Percentiles rank a stretch among this genome's conserved stretches.
phyloP scores from a whole-genome alignment of 1,284 basidiomycete genomes.

The Coniferiporia sulphurascens region DNA sequence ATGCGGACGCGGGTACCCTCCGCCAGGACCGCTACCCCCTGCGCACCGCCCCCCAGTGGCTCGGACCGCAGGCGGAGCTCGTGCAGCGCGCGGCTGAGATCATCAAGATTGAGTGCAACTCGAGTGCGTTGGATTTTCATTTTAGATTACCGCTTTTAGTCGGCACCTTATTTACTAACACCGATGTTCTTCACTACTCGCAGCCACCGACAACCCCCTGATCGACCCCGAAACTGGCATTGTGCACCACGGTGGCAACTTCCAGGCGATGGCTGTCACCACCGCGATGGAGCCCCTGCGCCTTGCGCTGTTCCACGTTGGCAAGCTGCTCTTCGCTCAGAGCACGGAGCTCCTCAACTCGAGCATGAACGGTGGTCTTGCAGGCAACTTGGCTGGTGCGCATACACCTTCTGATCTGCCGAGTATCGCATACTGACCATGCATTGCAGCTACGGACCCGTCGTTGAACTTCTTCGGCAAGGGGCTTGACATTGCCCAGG shows the following conservation, averaged over 20 bases:
- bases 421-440: not conserved
- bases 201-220: slow-evolving; percentile 73
- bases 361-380: slow-evolving; percentile 76
- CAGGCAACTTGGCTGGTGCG: slow-evolving; percentile 60
- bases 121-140: slow-evolving; percentile 49
- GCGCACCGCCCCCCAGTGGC: slow-evolving; percentile 76
- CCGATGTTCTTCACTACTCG: not conserved
- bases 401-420: not conserved
- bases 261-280: slow-evolving; percentile 84
- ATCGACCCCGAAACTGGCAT: slow-evolving; percentile 62
- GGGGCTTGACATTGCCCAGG: slow-evolving; percentile 81
- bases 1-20: slow-evolving; percentile 50
- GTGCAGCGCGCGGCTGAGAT: slow-evolving; percentile 60
- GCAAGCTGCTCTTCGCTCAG: slow-evolving; percentile 81
- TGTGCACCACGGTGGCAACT: slow-evolving; percentile 82
- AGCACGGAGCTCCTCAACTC: slow-evolving; percentile 81
- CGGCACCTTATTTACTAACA: not conserved
- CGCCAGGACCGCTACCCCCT: slow-evolving; percentile 79
- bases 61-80: slow-evolving; percentile 85
- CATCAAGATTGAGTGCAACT: slow-evolving; percentile 78
- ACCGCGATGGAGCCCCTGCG: slow-evolving; percentile 88
- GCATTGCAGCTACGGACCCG: slow-evolving; percentile 57
- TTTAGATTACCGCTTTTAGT: not conserved
- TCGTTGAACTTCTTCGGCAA: slow-evolving; percentile 82
- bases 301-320: slow-evolving; percentile 75